Conservation (phyloP, 805 yeast genomes). For the Wickerhamomyces bovis region DNA sequence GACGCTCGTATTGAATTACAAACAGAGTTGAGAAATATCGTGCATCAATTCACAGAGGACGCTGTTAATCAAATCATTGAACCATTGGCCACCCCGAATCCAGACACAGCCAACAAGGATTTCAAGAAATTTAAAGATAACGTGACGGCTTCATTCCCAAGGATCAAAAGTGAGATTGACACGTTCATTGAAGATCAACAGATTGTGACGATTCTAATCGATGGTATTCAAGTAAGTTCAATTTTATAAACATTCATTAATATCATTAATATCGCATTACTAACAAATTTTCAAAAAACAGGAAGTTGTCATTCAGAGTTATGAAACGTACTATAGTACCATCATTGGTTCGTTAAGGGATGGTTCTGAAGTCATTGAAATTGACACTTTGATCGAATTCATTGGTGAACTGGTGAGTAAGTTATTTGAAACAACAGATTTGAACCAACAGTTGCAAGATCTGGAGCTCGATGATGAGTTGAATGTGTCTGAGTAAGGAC, state of each 20-base stretch:
- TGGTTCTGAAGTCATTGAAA: slow-evolving; percentile 45
- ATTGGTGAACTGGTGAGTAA: slow-evolving; percentile 31
- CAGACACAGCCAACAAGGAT: slow-evolving; percentile 26
- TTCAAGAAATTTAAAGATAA: slow-evolving; percentile 40
- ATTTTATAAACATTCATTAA: not conserved
- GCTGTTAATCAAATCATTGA: slow-evolving; percentile 44
- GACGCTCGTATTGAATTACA: slow-evolving; percentile 75
- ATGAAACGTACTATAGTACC: slow-evolving; percentile 44
- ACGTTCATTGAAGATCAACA: slow-evolving; percentile 51
- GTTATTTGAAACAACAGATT: slow-evolving; percentile 25
- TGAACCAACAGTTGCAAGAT: not conserved
- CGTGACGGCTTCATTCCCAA: slow-evolving; percentile 50
- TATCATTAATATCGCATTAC: not conserved
- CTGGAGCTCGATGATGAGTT: slow-evolving; percentile 7
- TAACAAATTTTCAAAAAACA: slow-evolving; percentile 1
- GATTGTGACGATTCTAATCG: slow-evolving; percentile 46
- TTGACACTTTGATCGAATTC: slow-evolving; percentile 52
- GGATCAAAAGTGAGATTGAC: slow-evolving; percentile 44
- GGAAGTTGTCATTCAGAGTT: slow-evolving; percentile 51
- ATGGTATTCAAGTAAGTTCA: slow-evolving; percentile 44
- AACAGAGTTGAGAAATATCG: slow-evolving; percentile 61
- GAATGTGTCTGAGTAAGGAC: slow-evolving; percentile 1
- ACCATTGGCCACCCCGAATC: slow-evolving; percentile 30
- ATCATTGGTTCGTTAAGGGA: slow-evolving; percentile 21
- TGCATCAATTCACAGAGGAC: slow-evolving; percentile 60